These are phyloP conservation scores for Mycena vulgaris DNA, from an alignment of 768 basidiomycete species.

Conservation along the genomic window DNA sequence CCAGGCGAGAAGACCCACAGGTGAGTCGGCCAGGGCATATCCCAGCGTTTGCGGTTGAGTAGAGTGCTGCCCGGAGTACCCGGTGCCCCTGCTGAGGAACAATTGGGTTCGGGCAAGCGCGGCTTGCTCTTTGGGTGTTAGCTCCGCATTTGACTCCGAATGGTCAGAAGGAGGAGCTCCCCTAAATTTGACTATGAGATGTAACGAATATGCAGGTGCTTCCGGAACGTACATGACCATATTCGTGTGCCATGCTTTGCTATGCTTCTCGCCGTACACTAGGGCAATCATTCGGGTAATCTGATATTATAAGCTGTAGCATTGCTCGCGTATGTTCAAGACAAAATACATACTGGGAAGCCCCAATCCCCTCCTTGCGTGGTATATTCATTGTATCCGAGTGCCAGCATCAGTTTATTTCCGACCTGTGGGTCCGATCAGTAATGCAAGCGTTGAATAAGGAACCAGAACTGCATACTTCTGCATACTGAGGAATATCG, in stretches of 20 bases:
- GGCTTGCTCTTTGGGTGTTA: constrained; percentile 9
- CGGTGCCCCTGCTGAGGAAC: constrained; percentile 10
- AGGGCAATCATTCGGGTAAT: constrained; percentile 52
- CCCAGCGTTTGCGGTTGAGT: constrained; percentile 19
- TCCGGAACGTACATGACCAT: constrained; percentile 21
- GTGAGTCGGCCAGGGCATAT: constrained; percentile 56
- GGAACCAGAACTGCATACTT: constrained; percentile 45
- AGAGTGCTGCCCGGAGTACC: neutral
- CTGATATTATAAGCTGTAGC: constrained; percentile 40
- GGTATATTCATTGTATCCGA: constrained; percentile 59
- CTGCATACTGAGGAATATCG: constrained; percentile 53
- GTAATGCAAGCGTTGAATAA: neutral
- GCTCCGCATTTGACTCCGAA: neutral
- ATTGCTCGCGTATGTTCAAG: neutral
- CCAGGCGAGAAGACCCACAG: constrained; percentile 57
- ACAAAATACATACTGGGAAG: constrained; percentile 45
- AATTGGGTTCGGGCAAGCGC: neutral
- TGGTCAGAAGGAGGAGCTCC: neutral
- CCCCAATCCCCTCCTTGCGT: constrained; percentile 69
- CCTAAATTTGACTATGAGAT: neutral
- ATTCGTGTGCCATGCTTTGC: constrained; percentile 66
- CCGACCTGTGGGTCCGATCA: constrained; percentile 48
- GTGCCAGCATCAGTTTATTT: constrained; percentile 64
- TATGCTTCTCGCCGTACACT: constrained; percentile 54
- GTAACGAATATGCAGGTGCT: neutral